Base-by-base conservation (phyloP, 1,139 yeast species). In the Hemisphaericaspora subhashii region DNA sequence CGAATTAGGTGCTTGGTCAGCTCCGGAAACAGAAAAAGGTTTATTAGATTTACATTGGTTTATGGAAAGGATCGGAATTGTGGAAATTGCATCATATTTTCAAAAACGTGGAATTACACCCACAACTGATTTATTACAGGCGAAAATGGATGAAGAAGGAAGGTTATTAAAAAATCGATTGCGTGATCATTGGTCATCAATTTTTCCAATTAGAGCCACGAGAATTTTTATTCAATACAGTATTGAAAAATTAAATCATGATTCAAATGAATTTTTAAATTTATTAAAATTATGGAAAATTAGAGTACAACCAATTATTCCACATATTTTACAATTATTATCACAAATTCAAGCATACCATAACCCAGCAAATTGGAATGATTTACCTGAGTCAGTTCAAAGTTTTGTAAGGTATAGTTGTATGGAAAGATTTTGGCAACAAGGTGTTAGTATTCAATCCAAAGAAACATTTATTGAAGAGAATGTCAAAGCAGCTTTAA, bases 341-440 rank as follows among this genome's bases (percentile, higher is more conserved):
- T 81, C 87, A 34, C 98, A 92, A 62, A 86, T 92, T 41, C 96
- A 90, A 60, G 89, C 96, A 0, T 94, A 90, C 53, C 97, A 90
- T 58, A 86, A 92, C 55, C 96, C 98, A 0, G 84, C 72, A 15
- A 90, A 92, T 58, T 92, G 98, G 98, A 71, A 69, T 12, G 86
- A 81, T 33, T 70, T 94, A 36, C 98, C 98, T 0, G 77, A 76
- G 3, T 95, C 88, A 41, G 97, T 92, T 2, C 97, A 87, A 57
- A 73, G 92, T 2, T 92, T 94, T 68, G 96, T 92, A 11, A 77
- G 79, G 49, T 86, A 87, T 52, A 84, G 95, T 49, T 86, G 95
- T 36, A 80, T 83, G 58, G 98, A 94, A 65, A 73, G 98, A 52
- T 92, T 92, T 59, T 94, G 99, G 98, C 98, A 94, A 57, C 95